Conservation (phyloP, 306 rosid genomes). For the Ochetophila trinervis region DNA sequence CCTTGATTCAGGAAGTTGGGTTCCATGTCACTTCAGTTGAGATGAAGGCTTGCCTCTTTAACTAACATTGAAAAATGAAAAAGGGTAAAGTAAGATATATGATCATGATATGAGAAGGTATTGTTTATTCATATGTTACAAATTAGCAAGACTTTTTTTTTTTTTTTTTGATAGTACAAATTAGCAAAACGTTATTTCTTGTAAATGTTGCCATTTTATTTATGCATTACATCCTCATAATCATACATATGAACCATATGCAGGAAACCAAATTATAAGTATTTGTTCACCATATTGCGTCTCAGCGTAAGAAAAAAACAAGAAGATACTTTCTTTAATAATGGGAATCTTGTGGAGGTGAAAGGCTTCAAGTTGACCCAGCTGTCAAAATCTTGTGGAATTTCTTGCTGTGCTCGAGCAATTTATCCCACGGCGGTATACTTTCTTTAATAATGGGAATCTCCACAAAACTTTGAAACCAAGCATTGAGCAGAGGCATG, state of each 20-base stretch:
- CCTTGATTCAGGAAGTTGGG: background rate
- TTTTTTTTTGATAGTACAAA: too few relatives aligned
- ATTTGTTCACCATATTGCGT: too few relatives aligned
- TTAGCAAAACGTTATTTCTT: background rate
- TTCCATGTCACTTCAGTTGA: background rate
- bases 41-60: background rate
- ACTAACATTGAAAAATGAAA: background rate
- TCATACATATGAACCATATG: background rate
- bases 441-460: slow-evolving; percentile 32
- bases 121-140: background rate
- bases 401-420: slow-evolving; percentile 25
- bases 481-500: slow-evolving; percentile 38
- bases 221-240: background rate
- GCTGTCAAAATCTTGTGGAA: slow-evolving; percentile 26
- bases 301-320: too few relatives aligned
- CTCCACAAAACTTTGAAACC: slow-evolving; percentile 32
- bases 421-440: slow-evolving; percentile 35
- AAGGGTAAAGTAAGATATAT: background rate
- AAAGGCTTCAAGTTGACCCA: slow-evolving; percentile 36
- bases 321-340: too few relatives aligned
- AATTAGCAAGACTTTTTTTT: background rate
- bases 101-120: background rate
- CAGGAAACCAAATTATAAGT: background rate
- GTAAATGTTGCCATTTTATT: background rate
- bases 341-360: too few relatives aligned